Conservation (phyloP, 306 rosid species). For the Albizia julibrissin region DNA sequence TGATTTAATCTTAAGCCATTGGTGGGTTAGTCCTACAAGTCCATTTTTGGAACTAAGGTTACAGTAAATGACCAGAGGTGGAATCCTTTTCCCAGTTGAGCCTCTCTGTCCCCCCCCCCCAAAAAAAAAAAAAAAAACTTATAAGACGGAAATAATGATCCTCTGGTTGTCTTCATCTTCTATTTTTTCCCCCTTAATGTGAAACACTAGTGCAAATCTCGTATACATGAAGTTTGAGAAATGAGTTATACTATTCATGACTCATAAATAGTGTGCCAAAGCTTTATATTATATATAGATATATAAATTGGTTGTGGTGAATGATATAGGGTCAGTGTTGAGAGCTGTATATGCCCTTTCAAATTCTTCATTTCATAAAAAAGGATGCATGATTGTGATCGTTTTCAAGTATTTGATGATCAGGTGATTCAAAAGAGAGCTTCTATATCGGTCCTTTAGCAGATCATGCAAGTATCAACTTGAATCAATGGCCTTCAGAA, state of each 20-base stretch:
- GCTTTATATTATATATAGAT: not conserved
- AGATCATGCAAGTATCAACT: constrained; percentile 36
- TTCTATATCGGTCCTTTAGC: constrained; percentile 66
- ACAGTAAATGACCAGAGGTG: not conserved
- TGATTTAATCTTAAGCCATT: not conserved
- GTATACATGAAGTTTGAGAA: not conserved
- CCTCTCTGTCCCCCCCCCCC: too few relatives aligned
- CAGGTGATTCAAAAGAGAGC: constrained; percentile 86
- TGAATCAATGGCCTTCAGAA: constrained; percentile 87
- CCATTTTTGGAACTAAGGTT: not conserved
- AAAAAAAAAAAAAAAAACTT: too few relatives aligned
- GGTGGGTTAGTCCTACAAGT: not conserved
- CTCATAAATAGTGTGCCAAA: not conserved
- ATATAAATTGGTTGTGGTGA: not conserved
- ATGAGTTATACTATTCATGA: not conserved
- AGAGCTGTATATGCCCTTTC: not conserved
- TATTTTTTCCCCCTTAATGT: not conserved
- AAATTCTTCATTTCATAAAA: constrained; percentile 5
- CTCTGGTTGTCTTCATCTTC: not conserved
- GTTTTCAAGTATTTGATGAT: constrained; percentile 6
- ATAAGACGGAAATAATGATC: too few relatives aligned
- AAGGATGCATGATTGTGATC: not conserved
- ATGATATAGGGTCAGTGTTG: not conserved
- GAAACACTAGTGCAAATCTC: not conserved
- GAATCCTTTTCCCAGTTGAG: not conserved